Base-by-base conservation (phyloP, 306 rosid species). In the Alnus glutinosa region DNA sequence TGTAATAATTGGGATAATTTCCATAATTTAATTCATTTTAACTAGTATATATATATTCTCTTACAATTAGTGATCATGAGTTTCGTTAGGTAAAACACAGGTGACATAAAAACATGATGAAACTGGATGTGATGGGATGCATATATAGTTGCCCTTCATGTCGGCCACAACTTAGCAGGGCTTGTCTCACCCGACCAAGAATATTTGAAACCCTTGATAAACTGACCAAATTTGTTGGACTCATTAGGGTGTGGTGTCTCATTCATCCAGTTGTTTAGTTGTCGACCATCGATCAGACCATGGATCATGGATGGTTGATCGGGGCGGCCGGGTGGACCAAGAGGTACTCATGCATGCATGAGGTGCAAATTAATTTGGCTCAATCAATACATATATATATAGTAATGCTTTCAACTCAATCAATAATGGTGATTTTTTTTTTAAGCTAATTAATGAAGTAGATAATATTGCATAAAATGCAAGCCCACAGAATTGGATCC, bases 251-350 rank as follows among this genome's bases (percentile, higher is more conserved):
- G 55, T 42, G 67, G 77, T 73, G 37, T 37, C 77, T 72, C 42
- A 23, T 49, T 30, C 55, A 51, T 7, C 73, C 12, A 37, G 32
- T 28, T 23, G 52, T 23, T 14, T 62, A 54, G 48, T 23, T 23
- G 28, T 23, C 28, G 28, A 23, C 28, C 28, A 23, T 23, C 28
- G 28, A 23, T 23, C 28, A 23, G 28, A 23, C 28, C 28, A 23
- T 23, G 28, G 28, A 23, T 23, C 28, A 76, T 79, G 84, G 61
- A 81, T 76, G 47, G 73, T 64, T 1, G 70, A 64, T 6, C 46
- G 44, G 44, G 19, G 0, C 28, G 0, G 28, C 28, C 28, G 5
- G 18, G 47, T 36, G 75, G 73, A 68, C 44, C 71, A 42, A 75
- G 23, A 68, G 58, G 76, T 39, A 34, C 15, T 28, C 8, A 42